phyloP scores from a whole-genome alignment of 768 basidiomycete species.

The Trichaptum fuscoviolaceum region DNA sequence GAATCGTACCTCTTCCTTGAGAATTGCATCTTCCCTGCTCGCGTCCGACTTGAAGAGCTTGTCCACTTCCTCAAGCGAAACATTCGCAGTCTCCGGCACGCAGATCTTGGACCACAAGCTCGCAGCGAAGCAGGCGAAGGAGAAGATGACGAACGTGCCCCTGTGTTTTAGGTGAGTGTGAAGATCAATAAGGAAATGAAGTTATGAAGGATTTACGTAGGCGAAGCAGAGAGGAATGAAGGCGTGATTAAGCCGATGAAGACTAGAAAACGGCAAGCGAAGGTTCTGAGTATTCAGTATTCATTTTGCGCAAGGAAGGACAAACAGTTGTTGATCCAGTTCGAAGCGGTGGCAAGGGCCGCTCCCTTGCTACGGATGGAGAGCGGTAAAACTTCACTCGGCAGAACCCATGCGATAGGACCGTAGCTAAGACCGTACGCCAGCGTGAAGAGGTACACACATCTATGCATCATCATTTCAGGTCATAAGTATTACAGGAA shows the following conservation, averaged over 20 bases:
- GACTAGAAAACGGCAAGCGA: conserved; percentile 35
- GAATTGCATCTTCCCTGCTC: conserved; percentile 45
- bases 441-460: conserved; percentile 69
- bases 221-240: conserved; percentile 52
- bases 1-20: conserved; percentile 48
- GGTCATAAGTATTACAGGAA: background rate
- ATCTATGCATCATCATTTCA: conserved; percentile 29
- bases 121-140: conserved; percentile 55
- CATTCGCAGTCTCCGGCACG: conserved; percentile 75
- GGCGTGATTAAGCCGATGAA: conserved; percentile 74
- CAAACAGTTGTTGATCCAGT: conserved; percentile 80
- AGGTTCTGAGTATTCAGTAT: background rate
- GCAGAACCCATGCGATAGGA: conserved; percentile 80
- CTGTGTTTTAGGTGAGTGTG: conserved; percentile 28
- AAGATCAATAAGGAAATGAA: background rate
- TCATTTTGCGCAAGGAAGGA: conserved; percentile 5
- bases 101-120: conserved; percentile 65
- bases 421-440: conserved; percentile 77
- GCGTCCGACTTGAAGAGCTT: conserved; percentile 56
- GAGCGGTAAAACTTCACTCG: conserved; percentile 77
- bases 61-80: conserved; percentile 75
- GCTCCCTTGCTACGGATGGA: conserved; percentile 80
- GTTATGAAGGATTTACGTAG: conserved; percentile 37
- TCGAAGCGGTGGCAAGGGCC: conserved; percentile 77
- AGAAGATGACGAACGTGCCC: conserved; percentile 64